phyloP scores from a whole-genome alignment of 2,329 filamentous ascomycete species.

The Calycina herbarum region DNA sequence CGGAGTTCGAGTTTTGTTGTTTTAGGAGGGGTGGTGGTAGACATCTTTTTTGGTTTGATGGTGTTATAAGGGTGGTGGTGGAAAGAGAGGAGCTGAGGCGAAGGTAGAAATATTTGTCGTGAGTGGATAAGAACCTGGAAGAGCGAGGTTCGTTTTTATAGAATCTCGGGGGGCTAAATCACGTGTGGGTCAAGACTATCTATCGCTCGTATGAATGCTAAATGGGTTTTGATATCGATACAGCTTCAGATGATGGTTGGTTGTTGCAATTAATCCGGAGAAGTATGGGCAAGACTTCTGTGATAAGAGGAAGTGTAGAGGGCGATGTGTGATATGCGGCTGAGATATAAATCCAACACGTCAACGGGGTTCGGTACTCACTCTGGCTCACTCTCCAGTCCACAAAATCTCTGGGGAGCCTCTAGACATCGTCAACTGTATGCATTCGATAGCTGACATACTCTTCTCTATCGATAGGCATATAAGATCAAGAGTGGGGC shows the following conservation, averaged over 20 bases:
- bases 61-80: not conserved
- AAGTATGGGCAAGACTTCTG: no score
- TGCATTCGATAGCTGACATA: not conserved
- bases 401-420: not conserved
- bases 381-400: not conserved
- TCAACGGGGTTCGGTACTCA: not conserved
- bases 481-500: not conserved
- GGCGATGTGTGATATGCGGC: not conserved
- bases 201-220: no score
- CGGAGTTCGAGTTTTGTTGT: constrained; percentile 46
- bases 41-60: constrained; percentile 19
- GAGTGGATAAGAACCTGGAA: no score
- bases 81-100: not conserved
- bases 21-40: constrained; percentile 22
- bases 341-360: not conserved
- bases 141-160: not conserved
- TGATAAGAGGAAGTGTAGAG: no score
- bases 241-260: no score
- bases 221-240: no score
- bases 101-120: not conserved
- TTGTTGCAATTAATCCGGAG: no score
- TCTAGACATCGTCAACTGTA: not conserved
- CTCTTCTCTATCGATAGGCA: not conserved
- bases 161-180: not conserved
- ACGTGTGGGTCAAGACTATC: not conserved